phyloP scores from a whole-genome alignment of 805 yeast species.

The Spathaspora girioi region DNA sequence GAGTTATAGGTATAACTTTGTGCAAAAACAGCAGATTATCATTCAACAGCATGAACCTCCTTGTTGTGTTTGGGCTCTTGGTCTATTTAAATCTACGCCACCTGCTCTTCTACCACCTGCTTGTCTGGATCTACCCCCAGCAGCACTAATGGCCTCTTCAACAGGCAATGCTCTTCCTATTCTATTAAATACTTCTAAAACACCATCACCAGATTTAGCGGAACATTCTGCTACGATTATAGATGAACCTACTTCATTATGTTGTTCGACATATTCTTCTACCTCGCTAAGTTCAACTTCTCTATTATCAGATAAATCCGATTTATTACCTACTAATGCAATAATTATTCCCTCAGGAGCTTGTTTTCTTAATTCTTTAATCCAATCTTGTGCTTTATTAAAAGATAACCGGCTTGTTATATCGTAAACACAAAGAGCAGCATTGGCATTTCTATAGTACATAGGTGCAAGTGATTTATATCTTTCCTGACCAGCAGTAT shows the following conservation, averaged over 20 bases:
- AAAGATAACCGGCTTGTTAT: conserved; percentile 67
- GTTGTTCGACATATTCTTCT: conserved; percentile 37
- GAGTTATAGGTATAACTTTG: too few species aligned
- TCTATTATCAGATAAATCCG: conserved; percentile 54
- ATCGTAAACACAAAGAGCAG: conserved; percentile 77
- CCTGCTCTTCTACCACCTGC: conserved; percentile 21
- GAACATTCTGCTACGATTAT: conserved; percentile 39
- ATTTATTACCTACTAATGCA: conserved; percentile 78
- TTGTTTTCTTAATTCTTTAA: conserved; percentile 76
- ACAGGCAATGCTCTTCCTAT: conserved; percentile 42
- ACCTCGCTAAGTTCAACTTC: conserved; percentile 42
- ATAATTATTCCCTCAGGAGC: conserved; percentile 73
- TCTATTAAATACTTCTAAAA: conserved; percentile 35
- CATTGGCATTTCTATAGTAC: conserved; percentile 52
- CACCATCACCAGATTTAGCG: conserved; percentile 43
- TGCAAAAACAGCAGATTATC: background rate
- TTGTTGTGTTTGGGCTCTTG: conserved; percentile 21
- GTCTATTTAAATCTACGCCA: conserved; percentile 34
- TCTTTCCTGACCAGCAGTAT: conserved; percentile 87
- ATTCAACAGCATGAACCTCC: conserved; percentile 23
- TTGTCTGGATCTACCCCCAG: conserved; percentile 21
- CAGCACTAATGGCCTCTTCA: conserved; percentile 29
- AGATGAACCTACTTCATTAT: conserved; percentile 36
- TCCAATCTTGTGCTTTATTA: conserved; percentile 71
- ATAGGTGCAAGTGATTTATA: conserved; percentile 43